phyloP scores from a whole-genome alignment of 2,329 filamentous ascomycete species.

The Alternaria novae-zelandiae region DNA sequence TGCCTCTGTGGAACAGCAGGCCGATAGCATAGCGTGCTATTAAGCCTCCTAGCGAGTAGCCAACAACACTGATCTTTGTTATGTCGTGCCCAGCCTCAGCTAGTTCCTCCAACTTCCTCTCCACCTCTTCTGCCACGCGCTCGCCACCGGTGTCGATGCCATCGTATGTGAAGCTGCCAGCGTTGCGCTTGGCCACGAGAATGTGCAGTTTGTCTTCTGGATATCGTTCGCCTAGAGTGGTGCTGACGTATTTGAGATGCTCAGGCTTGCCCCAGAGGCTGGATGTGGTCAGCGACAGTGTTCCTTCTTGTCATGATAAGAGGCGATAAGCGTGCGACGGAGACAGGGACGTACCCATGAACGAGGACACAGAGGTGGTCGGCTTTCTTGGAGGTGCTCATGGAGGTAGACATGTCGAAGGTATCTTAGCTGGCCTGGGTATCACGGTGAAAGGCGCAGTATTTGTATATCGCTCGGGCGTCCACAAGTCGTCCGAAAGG shows the following conservation, averaged over 20 bases:
- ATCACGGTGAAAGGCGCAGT: constrained; percentile 14
- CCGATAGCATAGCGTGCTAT: constrained; percentile 87
- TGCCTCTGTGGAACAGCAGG: constrained; percentile 78
- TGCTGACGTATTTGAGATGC: constrained; percentile 73
- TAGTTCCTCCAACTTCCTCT: constrained; percentile 62
- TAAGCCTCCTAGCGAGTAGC: constrained; percentile 88
- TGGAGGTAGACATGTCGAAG: constrained; percentile 20
- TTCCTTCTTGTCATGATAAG: neutral
- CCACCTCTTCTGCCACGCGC: constrained; percentile 68
- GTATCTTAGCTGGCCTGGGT: neutral
- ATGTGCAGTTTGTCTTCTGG: constrained; percentile 71
- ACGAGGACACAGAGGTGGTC: constrained; percentile 79
- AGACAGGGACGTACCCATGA: constrained; percentile 65
- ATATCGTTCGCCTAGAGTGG: constrained; percentile 67
- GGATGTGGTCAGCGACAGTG: constrained; percentile 20
- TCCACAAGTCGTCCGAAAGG: constrained; percentile 27
- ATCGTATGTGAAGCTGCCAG: constrained; percentile 72
- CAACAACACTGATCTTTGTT: constrained; percentile 82
- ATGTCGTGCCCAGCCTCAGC: constrained; percentile 71
- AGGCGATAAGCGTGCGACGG: constrained; percentile 1
- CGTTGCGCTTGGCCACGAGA: constrained; percentile 74
- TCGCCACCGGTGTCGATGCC: constrained; percentile 74
- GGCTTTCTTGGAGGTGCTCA: constrained; percentile 38
- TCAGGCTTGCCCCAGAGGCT: constrained; percentile 81
- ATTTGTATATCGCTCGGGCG: constrained; percentile 18